A percentile compares a stretch with the other conserved stretches of the same genome.
These are phyloP conservation scores for Spergularia marina DNA, from an alignment of 148 eudicot genomes.

Conservation along the genomic window DNA sequence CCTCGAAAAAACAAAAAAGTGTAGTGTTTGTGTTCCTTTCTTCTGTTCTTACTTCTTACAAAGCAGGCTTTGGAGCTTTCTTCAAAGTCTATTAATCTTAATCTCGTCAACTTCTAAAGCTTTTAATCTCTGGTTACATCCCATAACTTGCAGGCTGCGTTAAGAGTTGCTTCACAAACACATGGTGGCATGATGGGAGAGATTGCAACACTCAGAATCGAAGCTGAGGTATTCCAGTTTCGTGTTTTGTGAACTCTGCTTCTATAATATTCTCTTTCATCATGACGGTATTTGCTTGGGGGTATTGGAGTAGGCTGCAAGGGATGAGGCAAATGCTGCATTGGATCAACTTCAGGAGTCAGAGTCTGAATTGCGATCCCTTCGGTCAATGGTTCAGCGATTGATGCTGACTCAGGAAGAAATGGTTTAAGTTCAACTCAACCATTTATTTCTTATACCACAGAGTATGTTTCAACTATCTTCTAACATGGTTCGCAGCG, in stretches of 20 bases:
- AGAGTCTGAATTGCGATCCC: constrained; percentile 56
- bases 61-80: background rate
- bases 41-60: background rate
- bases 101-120: no score
- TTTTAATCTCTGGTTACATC: background rate
- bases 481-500: constrained; percentile 39
- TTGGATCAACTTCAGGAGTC: constrained; percentile 61
- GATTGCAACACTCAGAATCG: constrained; percentile 51
- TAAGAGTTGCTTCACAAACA: constrained; percentile 70
- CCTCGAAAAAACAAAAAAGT: no score
- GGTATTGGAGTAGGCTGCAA: constrained; percentile 53
- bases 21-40: background rate
- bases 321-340: constrained; percentile 62
- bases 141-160: constrained; percentile 58
- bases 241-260: background rate
- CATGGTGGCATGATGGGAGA: constrained; percentile 58
- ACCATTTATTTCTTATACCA: constrained; percentile 4
- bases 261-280: constrained; percentile 3
- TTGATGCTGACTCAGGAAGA: constrained; percentile 78
- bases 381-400: constrained; percentile 61
- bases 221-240: constrained; percentile 65
- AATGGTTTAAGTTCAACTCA: constrained; percentile 51
- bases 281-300: constrained; percentile 17
- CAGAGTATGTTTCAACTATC: constrained; percentile 10
- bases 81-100: background rate